Evolutionary conservation across 148 eudicot genomes (phyloP), one percentile per base, ranked within the genome.

Genomic region (Cornus kousa): DNA sequence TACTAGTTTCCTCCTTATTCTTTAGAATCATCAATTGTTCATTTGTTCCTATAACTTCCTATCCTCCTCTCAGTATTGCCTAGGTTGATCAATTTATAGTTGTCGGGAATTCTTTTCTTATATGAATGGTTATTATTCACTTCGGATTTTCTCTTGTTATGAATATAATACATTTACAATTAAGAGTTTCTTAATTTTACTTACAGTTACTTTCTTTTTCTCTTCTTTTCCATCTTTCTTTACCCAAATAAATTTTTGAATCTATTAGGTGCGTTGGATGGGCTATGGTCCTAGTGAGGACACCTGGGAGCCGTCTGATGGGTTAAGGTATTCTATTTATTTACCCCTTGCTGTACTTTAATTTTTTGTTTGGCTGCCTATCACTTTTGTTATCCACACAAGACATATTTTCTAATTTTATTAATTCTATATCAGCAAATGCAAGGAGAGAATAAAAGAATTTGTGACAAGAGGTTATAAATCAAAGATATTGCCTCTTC

Each of bases 261-360:
- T 62, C 32, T 13, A 35, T 35, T 71, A 85, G 87, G 74, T 86
- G n/a, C 83, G 86, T 9, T 86, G 86, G 86, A 83, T 59, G 77
- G 88, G 88, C 2, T 86, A 82, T 77, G 85, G 86, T 64, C 78
- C 83, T 19, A 74, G 73, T 2, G 77, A 82, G 0, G 85, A 86
- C 70, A 86, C 86, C 13, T 85, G 88, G 88, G 86, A 86, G 74
- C 88, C 85, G 1, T 28, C 80, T 22, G 86, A 86, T 19, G 83
- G 82, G 32, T 64, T 86, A 68, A 64, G 85, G 87, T 82, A 75
- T 75, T 35, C 37, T 16, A 50, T 17, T 14, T 35, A 35, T 19
- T 43, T 10, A 50, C 20, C 37, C 37, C 3, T 2, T 2, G 37
- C 37, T 35, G 5, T 9, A 20, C 23, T 70, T 71, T 0, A 22